These are phyloP conservation scores for Trichophyton verrucosum DNA, from an alignment of 2,329 filamentous ascomycete genomes.

Conservation along the genomic window DNA sequence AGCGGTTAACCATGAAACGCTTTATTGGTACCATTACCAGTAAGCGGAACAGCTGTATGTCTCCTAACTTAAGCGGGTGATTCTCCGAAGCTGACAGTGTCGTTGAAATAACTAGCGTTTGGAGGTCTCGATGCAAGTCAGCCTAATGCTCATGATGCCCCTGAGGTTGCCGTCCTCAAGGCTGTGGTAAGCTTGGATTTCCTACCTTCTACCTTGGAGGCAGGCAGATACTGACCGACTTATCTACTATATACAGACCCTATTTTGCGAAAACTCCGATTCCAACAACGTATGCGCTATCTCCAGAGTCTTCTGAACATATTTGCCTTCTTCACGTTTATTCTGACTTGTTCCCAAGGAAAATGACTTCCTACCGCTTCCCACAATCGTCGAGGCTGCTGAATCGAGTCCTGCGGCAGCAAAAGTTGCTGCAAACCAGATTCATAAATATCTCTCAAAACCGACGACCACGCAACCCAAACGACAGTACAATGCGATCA, in stretches of 20 bases:
- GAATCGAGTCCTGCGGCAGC: slow-evolving; percentile 84
- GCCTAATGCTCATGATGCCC: background rate
- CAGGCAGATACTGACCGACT: background rate
- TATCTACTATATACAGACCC: background rate
- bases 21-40: slow-evolving; percentile 1
- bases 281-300: background rate
- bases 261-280: background rate
- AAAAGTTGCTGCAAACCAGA: slow-evolving; percentile 62
- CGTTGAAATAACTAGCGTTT: background rate
- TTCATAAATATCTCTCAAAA: slow-evolving; percentile 69
- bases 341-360: slow-evolving; percentile 38
- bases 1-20: background rate
- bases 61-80: background rate
- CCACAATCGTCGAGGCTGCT: slow-evolving; percentile 84
- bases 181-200: background rate
- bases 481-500: slow-evolving; percentile 89
- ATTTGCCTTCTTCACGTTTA: background rate
- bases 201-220: background rate
- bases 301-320: background rate
- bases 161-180: background rate
- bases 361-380: slow-evolving; percentile 85
- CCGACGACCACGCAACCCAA: slow-evolving; percentile 54
- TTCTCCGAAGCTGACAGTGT: background rate
- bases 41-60: background rate
- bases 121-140: background rate